Evolutionary conservation across 768 basidiomycete species (phyloP).

Genomic region (Termitomyces sp.): DNA sequence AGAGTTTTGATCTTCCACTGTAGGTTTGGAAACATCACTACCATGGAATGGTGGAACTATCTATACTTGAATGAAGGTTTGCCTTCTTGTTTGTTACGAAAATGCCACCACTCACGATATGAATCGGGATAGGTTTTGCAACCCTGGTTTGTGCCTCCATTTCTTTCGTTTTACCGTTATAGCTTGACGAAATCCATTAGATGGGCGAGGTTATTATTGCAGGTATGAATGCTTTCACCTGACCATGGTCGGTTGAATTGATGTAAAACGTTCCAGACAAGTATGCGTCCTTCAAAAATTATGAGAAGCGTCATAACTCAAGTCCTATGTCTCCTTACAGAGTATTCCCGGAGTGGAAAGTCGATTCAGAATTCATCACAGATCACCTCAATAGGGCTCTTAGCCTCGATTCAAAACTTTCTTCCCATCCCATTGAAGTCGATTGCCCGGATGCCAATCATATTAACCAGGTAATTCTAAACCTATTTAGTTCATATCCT

Average conservation of each 20-base stretch:
- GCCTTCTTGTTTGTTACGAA: constrained; percentile 2
- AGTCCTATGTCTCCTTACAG: constrained; percentile 26
- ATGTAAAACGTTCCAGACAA: constrained; percentile 38
- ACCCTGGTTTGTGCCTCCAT: constrained; percentile 53
- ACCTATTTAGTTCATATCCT: neutral
- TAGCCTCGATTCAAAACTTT: constrained; percentile 75
- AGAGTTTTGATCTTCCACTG: neutral
- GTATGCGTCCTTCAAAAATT: constrained; percentile 22
- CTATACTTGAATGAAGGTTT: constrained; percentile 77
- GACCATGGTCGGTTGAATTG: neutral
- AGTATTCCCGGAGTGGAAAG: constrained; percentile 84
- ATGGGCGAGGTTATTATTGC: constrained; percentile 88
- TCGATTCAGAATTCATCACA: constrained; percentile 79
- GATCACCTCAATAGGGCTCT: constrained; percentile 75
- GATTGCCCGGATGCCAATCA: constrained; percentile 83
- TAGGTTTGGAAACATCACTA: constrained; percentile 91
- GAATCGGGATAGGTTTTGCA: constrained; percentile 63
- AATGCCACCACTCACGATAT: constrained; percentile 1
- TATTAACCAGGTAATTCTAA: constrained; percentile 60
- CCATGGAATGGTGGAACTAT: constrained; percentile 92
- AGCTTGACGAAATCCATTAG: constrained; percentile 25
- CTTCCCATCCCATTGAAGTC: constrained; percentile 92
- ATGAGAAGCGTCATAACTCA: neutral
- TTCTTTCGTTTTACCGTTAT: neutral
- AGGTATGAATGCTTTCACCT: constrained; percentile 35